Evolutionary conservation across 2,329 filamentous ascomycete genomes (phyloP).

Genomic region (Colletotrichum euphorbiae): DNA sequence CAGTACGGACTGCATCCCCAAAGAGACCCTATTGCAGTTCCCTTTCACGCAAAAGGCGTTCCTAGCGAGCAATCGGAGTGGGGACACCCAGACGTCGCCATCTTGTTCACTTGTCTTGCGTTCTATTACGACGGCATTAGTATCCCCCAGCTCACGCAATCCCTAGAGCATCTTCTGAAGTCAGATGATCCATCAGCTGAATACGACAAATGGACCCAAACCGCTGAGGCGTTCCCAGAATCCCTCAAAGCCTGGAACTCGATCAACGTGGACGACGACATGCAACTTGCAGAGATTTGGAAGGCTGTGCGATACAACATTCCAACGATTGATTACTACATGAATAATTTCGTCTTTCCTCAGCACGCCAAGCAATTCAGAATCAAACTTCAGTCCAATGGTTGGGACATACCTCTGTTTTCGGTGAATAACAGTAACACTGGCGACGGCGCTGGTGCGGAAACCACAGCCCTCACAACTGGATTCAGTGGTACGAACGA

Average conservation of each 20-base stretch:
- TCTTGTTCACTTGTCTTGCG: conserved; percentile 72
- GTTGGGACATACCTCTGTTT: conserved; percentile 73
- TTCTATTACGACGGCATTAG: conserved; percentile 74
- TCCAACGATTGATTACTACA: conserved; percentile 67
- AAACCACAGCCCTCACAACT: conserved; percentile 59
- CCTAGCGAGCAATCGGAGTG: conserved; percentile 73
- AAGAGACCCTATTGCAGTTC: conserved; percentile 72
- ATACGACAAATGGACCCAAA: conserved; percentile 64
- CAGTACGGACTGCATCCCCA: conserved; percentile 68
- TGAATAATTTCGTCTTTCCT: conserved; percentile 75
- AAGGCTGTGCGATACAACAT: conserved; percentile 59
- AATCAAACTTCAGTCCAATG: conserved; percentile 72
- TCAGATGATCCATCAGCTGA: conserved; percentile 67
- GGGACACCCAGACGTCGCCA: conserved; percentile 74
- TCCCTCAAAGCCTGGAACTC: conserved; percentile 63
- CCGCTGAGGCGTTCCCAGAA: conserved; percentile 55
- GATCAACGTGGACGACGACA: conserved; percentile 69
- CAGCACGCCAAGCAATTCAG: conserved; percentile 73
- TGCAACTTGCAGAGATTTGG: conserved; percentile 64
- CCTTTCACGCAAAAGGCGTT: conserved; percentile 73
- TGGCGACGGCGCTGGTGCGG: not conserved
- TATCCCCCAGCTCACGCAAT: conserved; percentile 59
- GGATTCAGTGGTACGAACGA: conserved; percentile 82
- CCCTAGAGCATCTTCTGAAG: conserved; percentile 62
- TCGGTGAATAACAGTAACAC: conserved; percentile 18